A percentile compares a stretch with the other conserved stretches of the same genome.
phyloP scores from a whole-genome alignment of 2,329 filamentous ascomycete species.

The Pseudohalonectria lignicola region DNA sequence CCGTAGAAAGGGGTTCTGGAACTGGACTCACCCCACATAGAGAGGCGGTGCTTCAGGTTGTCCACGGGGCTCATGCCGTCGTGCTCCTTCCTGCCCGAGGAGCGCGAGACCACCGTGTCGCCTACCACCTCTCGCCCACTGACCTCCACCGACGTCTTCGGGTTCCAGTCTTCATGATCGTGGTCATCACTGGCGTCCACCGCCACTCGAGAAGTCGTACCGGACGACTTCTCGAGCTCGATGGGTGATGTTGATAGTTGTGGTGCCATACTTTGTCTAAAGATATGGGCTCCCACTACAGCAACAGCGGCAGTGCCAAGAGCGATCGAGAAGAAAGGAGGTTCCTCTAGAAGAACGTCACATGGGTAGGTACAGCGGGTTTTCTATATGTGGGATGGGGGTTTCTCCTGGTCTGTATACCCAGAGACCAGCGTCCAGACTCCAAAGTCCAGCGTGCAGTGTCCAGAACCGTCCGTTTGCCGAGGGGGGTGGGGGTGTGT shows the following conservation, averaged over 20 bases:
- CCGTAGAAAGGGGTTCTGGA: background rate
- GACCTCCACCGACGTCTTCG: conserved; percentile 16
- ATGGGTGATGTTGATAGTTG: conserved; percentile 7
- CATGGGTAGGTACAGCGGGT: background rate
- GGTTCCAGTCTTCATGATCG: conserved; percentile 12
- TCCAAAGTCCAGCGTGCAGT: too few species aligned
- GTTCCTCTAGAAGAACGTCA: background rate
- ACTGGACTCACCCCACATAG: conserved; percentile 27
- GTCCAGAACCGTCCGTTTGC: too few species aligned
- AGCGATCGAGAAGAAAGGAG: background rate
- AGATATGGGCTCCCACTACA: background rate
- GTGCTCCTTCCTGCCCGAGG: conserved; percentile 5
- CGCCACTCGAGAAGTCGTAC: conserved; percentile 13
- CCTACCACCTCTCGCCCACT: conserved; percentile 16
- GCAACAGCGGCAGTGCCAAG: background rate
- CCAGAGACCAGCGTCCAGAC: background rate
- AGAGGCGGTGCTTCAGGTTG: conserved; percentile 23
- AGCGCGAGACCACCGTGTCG: conserved; percentile 7
- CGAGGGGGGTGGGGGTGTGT: too few species aligned
- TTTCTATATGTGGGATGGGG: conserved; percentile 3
- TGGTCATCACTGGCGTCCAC: conserved; percentile 11
- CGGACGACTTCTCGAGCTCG: conserved; percentile 19
- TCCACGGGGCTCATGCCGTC: conserved; percentile 13
- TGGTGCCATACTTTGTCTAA: conserved; percentile 3
- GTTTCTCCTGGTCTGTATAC: background rate